Evolutionary conservation across 2,329 filamentous ascomycete species (phyloP).

Genomic region (Fusarium tupiense): DNA sequence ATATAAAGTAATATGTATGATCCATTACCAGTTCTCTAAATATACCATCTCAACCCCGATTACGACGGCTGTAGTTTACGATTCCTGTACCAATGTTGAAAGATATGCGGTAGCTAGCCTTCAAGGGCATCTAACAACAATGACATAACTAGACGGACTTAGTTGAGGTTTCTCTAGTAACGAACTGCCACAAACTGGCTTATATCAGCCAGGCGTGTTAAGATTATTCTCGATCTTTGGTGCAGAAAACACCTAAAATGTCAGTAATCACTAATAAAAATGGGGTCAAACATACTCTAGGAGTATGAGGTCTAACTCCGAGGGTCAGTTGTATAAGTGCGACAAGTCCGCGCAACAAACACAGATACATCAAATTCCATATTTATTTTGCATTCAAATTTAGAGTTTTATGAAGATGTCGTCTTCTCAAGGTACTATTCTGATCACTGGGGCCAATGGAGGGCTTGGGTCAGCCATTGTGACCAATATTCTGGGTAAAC

Average conservation of each 20-base stretch:
- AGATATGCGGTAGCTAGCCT: background rate
- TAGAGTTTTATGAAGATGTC: conserved; percentile 2
- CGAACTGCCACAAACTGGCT: conserved; percentile 22
- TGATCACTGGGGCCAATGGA: conserved; percentile 53
- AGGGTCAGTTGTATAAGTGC: conserved; percentile 27
- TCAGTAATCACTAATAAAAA: conserved; percentile 19
- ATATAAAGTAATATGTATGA: background rate
- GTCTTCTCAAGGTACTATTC: conserved; percentile 43
- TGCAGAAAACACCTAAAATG: background rate
- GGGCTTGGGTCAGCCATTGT: conserved; percentile 51
- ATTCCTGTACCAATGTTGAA: background rate
- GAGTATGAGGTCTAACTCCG: background rate
- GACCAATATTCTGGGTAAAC: conserved; percentile 41
- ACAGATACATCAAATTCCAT: background rate
- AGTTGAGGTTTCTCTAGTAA: background rate
- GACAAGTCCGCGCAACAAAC: background rate
- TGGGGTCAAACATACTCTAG: background rate
- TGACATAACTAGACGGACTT: background rate
- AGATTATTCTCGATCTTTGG: background rate
- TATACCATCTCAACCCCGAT: background rate
- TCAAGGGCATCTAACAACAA: background rate
- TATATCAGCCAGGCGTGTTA: conserved; percentile 40
- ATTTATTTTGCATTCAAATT: background rate
- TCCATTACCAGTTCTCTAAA: background rate
- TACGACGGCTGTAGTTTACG: background rate